These are phyloP conservation scores for Cinnamomum micranthum DNA, from an alignment of 164 flowering plant species.

Conservation along the genomic window DNA sequence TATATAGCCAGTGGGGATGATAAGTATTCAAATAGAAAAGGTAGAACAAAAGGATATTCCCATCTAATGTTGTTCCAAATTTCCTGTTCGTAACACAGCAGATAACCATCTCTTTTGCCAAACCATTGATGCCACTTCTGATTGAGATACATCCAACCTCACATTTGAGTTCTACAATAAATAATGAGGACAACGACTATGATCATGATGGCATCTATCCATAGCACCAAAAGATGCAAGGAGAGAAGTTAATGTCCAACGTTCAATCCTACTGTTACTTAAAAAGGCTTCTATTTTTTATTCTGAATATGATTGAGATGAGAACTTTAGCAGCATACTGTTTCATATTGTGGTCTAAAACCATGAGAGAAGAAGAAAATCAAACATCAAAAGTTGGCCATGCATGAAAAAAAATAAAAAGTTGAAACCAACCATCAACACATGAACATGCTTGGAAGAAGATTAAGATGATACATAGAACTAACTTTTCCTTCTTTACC, in stretches of 20 bases:
- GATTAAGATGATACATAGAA: neutral
- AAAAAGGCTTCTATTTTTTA: too few relatives aligned
- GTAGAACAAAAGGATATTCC: neutral
- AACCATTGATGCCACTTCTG: neutral
- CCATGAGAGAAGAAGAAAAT: neutral
- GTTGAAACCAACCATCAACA: neutral
- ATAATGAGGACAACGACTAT: too few relatives aligned
- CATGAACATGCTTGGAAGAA: neutral
- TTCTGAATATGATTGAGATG: neutral
- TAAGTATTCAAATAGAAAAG: too few relatives aligned
- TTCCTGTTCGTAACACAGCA: neutral
- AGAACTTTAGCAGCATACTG: neutral
- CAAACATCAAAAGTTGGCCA: too few relatives aligned
- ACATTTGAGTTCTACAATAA: too few relatives aligned
- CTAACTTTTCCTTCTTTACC: neutral
- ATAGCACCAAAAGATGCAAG: neutral
- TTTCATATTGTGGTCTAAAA: neutral
- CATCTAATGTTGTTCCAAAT: neutral
- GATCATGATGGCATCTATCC: neutral
- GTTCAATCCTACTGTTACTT: neutral
- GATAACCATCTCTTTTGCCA: neutral
- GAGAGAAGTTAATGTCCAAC: neutral
- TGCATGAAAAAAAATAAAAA: too few relatives aligned
- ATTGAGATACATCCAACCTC: neutral
- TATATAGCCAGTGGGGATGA: too few relatives aligned